Evolutionary conservation across 495 filamentous ascomycete genomes (phyloP).

Genomic region (Oleoguttula mirabilis): DNA sequence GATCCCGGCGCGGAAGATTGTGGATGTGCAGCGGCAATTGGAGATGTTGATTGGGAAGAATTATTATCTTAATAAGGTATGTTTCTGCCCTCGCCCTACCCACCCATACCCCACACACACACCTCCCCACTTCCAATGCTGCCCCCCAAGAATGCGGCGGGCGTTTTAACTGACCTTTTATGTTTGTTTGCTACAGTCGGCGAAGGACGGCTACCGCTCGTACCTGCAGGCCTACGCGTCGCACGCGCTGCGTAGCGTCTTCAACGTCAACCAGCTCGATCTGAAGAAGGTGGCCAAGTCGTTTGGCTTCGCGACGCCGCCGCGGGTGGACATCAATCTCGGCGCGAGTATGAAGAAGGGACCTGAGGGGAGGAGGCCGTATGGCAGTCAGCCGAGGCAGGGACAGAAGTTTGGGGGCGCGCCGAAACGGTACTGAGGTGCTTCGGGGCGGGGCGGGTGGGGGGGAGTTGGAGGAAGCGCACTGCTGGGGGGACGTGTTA

Average conservation of each 20-base stretch:
- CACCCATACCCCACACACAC: not conserved
- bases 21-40: conserved; percentile 85
- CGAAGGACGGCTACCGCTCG: conserved; percentile 61
- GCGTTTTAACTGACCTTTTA: conserved; percentile 3
- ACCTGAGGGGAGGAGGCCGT: conserved; percentile 56
- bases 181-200: conserved; percentile 31
- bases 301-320: conserved; percentile 83
- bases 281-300: conserved; percentile 85
- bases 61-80: conserved; percentile 86
- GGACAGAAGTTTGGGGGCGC: not conserved
- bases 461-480: no score
- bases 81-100: conserved; percentile 1
- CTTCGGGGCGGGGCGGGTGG: no score
- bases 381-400: conserved; percentile 59
- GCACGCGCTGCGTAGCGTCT: conserved; percentile 78
- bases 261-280: conserved; percentile 88
- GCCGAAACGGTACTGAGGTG: no score
- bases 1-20: conserved; percentile 79
- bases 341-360: conserved; percentile 84
- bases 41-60: conserved; percentile 89
- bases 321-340: conserved; percentile 77
- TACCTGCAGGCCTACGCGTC: conserved; percentile 93
- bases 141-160: conserved; percentile 25
- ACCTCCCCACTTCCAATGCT: conserved; percentile 2
- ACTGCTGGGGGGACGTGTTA: no score